phyloP scores from a whole-genome alignment of 495 filamentous ascomycete genomes.

The Stereocaulon alpinum region DNA sequence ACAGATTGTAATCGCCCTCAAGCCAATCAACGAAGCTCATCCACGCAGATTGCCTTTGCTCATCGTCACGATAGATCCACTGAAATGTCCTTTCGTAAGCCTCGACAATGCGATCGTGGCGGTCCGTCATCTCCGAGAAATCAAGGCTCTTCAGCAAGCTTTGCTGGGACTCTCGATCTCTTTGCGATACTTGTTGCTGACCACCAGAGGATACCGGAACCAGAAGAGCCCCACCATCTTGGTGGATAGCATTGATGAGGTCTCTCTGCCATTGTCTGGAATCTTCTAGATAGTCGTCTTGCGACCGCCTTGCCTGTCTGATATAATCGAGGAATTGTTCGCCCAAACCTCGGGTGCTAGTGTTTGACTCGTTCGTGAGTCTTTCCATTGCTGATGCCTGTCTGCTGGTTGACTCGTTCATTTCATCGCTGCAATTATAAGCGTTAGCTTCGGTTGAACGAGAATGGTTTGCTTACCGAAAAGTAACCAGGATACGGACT shows the following conservation, averaged over 20 bases:
- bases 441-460: neutral
- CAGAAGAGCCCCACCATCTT: neutral
- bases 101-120: neutral
- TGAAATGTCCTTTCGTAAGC: constrained; percentile 13
- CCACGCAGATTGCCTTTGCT: neutral
- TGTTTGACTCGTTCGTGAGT: neutral
- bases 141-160: neutral
- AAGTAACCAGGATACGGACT: neutral
- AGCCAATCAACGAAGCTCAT: constrained; percentile 26
- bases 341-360: neutral
- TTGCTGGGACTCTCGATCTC: neutral
- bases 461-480: neutral
- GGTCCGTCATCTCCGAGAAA: constrained; percentile 4
- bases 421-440: neutral
- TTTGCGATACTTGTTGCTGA: too few species aligned
- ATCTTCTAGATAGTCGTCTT: neutral
- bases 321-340: neutral
- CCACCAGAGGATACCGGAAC: too few species aligned
- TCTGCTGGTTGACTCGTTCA: neutral
- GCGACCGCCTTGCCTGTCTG: too few species aligned
- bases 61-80: constrained; percentile 6
- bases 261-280: neutral
- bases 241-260: neutral
- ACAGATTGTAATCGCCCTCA: constrained; percentile 21
- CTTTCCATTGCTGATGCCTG: neutral